Evolutionary conservation across 1,139 yeast species (phyloP).

Genomic region (Saccharomycopsis phalli): DNA sequence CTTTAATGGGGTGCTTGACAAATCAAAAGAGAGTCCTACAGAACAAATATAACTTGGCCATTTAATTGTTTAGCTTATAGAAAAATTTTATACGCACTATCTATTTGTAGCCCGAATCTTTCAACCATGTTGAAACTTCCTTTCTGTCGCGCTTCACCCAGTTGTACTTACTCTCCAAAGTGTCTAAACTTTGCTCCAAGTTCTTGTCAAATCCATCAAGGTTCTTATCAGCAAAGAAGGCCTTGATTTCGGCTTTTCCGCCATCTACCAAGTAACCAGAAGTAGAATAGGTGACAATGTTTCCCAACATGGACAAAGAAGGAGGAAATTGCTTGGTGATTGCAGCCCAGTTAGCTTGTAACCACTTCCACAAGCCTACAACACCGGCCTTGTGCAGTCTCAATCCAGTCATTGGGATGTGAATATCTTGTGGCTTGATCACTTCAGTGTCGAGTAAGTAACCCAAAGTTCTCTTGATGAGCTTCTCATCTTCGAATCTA

Average conservation of each 20-base stretch:
- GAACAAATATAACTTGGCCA: too few relatives aligned
- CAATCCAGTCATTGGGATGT: slow-evolving; percentile 68
- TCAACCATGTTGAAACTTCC: slow-evolving; percentile 46
- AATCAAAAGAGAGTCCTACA: too few relatives aligned
- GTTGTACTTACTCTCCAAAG: slow-evolving; percentile 48
- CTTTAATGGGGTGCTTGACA: too few relatives aligned
- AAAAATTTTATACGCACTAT: slow-evolving; percentile 22
- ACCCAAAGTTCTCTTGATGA: slow-evolving; percentile 52
- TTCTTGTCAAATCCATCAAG: slow-evolving; percentile 70
- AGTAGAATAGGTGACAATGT: slow-evolving; percentile 54
- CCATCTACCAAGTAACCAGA: slow-evolving; percentile 57
- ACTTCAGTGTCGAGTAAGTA: slow-evolving; percentile 59
- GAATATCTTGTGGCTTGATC: slow-evolving; percentile 73
- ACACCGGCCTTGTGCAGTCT: slow-evolving; percentile 55
- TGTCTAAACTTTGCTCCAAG: slow-evolving; percentile 64
- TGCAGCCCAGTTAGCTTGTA: slow-evolving; percentile 63
- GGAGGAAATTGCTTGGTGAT: slow-evolving; percentile 65
- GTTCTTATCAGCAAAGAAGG: slow-evolving; percentile 51
- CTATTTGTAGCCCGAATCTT: slow-evolving; percentile 25
- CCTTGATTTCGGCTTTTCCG: slow-evolving; percentile 47
- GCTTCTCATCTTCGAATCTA: slow-evolving; percentile 47
- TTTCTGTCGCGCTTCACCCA: slow-evolving; percentile 61
- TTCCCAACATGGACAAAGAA: slow-evolving; percentile 69
- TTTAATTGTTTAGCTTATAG: too few relatives aligned
- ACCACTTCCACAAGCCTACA: slow-evolving; percentile 68